Percentiles rank a stretch among this genome's conserved stretches.
These are phyloP conservation scores for Dendrocalamus sinicus DNA, from an alignment of 176 grass and related monocot genomes.

Conservation along the genomic window DNA sequence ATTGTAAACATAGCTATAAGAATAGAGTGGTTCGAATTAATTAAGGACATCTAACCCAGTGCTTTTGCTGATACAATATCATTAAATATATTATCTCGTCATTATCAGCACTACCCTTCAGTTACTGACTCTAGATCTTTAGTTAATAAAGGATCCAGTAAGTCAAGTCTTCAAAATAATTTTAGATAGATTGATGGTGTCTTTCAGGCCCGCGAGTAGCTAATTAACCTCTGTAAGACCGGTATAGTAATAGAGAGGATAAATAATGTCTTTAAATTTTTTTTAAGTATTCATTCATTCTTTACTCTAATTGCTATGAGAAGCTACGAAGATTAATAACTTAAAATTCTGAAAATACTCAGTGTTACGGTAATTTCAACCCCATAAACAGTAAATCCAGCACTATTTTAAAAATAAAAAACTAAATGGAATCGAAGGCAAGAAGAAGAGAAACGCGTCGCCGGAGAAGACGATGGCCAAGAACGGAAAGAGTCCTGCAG, in stretches of 20 bases:
- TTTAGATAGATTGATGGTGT: not conserved
- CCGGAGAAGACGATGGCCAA: not conserved
- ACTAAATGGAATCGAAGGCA: not conserved
- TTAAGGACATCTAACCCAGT: not conserved
- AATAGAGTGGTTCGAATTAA: not conserved
- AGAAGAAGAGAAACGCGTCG: not conserved
- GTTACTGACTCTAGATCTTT: no score
- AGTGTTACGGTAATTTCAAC: no score
- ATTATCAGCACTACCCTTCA: no score
- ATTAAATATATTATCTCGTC: not conserved
- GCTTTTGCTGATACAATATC: not conserved
- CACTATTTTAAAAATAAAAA: no score
- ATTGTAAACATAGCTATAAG: not conserved
- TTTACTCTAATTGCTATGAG: no score
- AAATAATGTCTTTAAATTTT: no score
- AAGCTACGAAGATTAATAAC: no score
- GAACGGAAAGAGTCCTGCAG: not conserved
- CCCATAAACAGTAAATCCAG: no score
- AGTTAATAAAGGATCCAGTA: not conserved
- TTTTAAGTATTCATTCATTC: no score
- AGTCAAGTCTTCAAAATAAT: constrained; percentile 18
- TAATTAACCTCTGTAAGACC: no score
- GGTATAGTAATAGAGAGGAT: no score
- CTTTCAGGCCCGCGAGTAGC: not conserved
- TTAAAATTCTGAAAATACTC: no score